These are phyloP conservation scores for Colletotrichum phormii DNA, from an alignment of 2,329 filamentous ascomycete species.

Conservation along the genomic window DNA sequence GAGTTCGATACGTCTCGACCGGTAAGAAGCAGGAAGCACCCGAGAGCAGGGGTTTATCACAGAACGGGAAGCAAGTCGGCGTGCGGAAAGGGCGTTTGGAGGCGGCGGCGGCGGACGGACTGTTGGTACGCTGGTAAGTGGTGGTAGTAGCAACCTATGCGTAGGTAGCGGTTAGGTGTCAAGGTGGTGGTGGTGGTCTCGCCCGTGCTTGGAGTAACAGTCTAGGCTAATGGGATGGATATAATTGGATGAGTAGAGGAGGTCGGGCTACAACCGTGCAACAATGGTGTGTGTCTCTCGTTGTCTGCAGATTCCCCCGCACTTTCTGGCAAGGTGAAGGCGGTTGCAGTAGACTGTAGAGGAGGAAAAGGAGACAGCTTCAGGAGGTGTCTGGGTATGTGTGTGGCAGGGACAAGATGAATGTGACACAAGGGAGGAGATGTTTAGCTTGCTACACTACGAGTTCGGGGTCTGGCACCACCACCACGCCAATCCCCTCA, in stretches of 20 bases:
- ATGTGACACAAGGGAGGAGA: constrained; percentile 30
- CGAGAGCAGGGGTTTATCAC: constrained; percentile 34
- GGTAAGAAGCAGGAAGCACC: constrained; percentile 34
- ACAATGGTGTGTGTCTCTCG: constrained; percentile 20
- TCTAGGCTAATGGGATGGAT: constrained; percentile 30
- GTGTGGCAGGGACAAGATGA: constrained; percentile 28
- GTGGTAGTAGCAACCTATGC: constrained; percentile 11
- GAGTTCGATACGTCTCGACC: constrained; percentile 33
- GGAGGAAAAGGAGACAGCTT: constrained; percentile 19
- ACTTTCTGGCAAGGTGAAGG: constrained; percentile 19
- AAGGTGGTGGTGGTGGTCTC: constrained; percentile 20
- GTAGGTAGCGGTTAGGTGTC: constrained; percentile 13
- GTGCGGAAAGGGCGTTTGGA: constrained; percentile 11
- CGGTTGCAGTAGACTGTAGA: constrained; percentile 16
- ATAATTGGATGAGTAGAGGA: constrained; percentile 30
- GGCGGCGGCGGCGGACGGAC: constrained; percentile 7
- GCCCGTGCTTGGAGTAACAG: constrained; percentile 26
- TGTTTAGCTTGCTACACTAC: constrained; percentile 22
- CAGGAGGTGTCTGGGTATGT: constrained; percentile 22
- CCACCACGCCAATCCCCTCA: constrained; percentile 21
- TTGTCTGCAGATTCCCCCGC: constrained; percentile 30
- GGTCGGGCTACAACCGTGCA: constrained; percentile 32
- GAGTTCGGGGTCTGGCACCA: constrained; percentile 27
- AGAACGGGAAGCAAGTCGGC: constrained; percentile 34
- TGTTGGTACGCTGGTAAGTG: not conserved